phyloP scores from a whole-genome alignment of 1,284 basidiomycete species.

The Malassezia japonica region DNA sequence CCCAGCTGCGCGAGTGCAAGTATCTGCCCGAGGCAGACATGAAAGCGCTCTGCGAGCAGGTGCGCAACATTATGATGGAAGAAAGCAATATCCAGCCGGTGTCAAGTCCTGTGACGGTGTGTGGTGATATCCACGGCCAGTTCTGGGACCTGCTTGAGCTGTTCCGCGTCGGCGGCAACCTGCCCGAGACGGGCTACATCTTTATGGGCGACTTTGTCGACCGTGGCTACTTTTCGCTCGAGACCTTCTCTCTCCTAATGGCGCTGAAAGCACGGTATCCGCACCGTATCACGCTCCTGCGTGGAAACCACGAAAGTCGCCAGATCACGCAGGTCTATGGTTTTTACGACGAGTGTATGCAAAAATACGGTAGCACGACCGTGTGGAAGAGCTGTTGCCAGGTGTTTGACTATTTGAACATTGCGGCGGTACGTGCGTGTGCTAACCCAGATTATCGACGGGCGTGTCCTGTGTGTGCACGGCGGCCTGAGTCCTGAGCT shows the following conservation, averaged over 20 bases:
- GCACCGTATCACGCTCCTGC: conserved; percentile 75
- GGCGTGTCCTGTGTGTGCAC: conserved; percentile 79
- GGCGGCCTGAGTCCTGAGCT: conserved; percentile 83
- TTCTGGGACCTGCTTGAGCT: conserved; percentile 92
- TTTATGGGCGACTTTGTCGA: conserved; percentile 99
- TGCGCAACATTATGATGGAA: conserved; percentile 75
- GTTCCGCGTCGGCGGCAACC: conserved; percentile 74
- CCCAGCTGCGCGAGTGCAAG: conserved; percentile 68
- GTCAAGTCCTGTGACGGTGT: conserved; percentile 78
- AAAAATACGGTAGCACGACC: conserved; percentile 79
- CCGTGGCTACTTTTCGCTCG: conserved; percentile 88
- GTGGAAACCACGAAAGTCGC: conserved; percentile 89
- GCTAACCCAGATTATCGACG: conserved; percentile 70
- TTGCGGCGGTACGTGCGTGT: conserved; percentile 67
- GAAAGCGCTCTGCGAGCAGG: conserved; percentile 76
- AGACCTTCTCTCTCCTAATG: conserved; percentile 80
- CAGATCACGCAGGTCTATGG: conserved; percentile 98
- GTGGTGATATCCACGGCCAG: conserved; percentile 88
- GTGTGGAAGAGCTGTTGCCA: conserved; percentile 55
- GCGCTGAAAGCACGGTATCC: conserved; percentile 88
- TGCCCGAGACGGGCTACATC: conserved; percentile 84
- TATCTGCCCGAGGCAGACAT: conserved; percentile 84
- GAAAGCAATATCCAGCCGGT: conserved; percentile 93
- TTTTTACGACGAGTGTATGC: conserved; percentile 58
- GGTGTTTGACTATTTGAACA: conserved; percentile 86